phyloP scores from a whole-genome alignment of 164 flowering plant species.

The Brasenia schreberi region DNA sequence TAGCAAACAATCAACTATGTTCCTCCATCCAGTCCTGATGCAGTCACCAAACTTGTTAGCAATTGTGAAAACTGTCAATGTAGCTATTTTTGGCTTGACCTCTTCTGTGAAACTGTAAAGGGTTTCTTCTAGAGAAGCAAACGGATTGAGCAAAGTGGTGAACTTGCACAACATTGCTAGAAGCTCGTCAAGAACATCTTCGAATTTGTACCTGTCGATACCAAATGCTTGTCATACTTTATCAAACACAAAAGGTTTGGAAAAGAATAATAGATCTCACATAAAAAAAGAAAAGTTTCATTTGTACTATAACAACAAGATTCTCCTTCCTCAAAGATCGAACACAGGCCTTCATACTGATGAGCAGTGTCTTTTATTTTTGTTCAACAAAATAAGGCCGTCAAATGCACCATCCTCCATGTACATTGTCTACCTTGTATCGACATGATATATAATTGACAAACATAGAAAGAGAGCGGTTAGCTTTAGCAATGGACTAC shows the following conservation, averaged over 20 bases:
- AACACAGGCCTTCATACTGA: too few relatives aligned
- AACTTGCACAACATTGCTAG: conserved; percentile 72
- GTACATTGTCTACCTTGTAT: too few relatives aligned
- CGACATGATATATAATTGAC: too few relatives aligned
- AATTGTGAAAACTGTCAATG: conserved; percentile 75
- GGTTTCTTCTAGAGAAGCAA: conserved; percentile 82
- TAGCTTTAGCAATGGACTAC: not conserved
- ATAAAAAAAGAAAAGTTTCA: too few relatives aligned
- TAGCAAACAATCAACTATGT: conserved; percentile 72
- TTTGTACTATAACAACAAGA: too few relatives aligned
- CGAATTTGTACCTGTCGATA: conserved; percentile 35
- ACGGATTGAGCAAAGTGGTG: conserved; percentile 77
- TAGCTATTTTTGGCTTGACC: conserved; percentile 77
- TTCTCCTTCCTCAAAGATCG: too few relatives aligned
- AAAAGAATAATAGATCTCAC: too few relatives aligned
- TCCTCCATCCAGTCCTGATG: conserved; percentile 78
- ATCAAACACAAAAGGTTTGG: too few relatives aligned
- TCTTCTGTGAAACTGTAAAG: conserved; percentile 64
- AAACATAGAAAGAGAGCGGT: too few relatives aligned
- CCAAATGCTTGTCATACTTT: not conserved
- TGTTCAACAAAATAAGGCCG: too few relatives aligned
- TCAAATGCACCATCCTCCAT: too few relatives aligned
- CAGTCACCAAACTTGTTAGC: conserved; percentile 59
- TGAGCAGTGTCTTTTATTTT: too few relatives aligned
- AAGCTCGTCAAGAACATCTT: conserved; percentile 77